Evolutionary conservation across 1,284 basidiomycete species (phyloP).

Genomic region (Cerioporus squamosus): DNA sequence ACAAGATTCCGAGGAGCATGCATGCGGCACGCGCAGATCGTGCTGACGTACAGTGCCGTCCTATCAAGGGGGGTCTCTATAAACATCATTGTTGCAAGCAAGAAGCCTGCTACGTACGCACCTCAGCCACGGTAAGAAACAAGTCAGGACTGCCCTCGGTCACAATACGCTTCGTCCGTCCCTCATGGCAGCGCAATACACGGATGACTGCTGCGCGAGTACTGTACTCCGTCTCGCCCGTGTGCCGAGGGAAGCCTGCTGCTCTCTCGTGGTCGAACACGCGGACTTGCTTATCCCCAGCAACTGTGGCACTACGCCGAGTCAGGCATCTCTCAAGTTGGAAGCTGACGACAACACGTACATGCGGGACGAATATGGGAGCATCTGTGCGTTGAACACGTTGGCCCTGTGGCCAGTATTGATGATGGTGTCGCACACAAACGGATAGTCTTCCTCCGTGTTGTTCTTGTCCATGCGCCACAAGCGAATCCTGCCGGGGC

Average conservation of each 20-base stretch:
- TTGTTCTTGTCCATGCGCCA: conserved; percentile 61
- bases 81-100: not conserved
- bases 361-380: conserved; percentile 76
- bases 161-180: conserved; percentile 80
- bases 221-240: conserved; percentile 44
- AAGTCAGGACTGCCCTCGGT: conserved; percentile 83
- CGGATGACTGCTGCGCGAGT: conserved; percentile 51
- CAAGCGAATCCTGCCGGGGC: conserved; percentile 57
- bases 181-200: conserved; percentile 70
- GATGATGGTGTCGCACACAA: conserved; percentile 64
- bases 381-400: conserved; percentile 87
- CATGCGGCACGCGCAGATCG: conserved; percentile 77
- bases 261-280: conserved; percentile 76
- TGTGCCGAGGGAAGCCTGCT: conserved; percentile 40
- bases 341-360: conserved; percentile 36
- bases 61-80: conserved; percentile 31
- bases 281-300: conserved; percentile 82
- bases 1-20: conserved; percentile 58
- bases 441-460: conserved; percentile 54
- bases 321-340: not conserved
- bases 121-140: conserved; percentile 88
- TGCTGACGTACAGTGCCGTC: conserved; percentile 85
- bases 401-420: conserved; percentile 84
- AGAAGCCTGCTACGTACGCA: conserved; percentile 35
- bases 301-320: conserved; percentile 65